These are phyloP conservation scores for Neurospora sublineolata DNA, from an alignment of 495 filamentous ascomycete species.

Conservation along the genomic window DNA sequence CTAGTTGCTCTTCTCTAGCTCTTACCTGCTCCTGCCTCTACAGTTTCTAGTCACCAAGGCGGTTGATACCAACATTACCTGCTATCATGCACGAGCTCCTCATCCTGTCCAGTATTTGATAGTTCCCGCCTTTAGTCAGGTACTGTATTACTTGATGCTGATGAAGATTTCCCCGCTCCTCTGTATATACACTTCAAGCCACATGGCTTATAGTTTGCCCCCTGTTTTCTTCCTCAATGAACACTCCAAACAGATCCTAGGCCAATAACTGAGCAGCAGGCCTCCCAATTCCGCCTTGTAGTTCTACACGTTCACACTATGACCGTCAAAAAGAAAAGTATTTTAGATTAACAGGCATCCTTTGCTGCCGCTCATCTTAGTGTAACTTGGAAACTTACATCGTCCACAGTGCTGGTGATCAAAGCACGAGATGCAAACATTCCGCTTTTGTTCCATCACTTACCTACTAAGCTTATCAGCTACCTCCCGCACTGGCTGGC, in stretches of 20 bases:
- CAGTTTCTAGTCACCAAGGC: neutral
- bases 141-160: neutral
- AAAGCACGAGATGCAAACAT: neutral
- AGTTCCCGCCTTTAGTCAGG: neutral
- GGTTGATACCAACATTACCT: neutral
- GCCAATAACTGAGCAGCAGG: neutral
- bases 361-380: neutral
- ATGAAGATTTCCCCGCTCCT: neutral
- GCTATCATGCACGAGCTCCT: neutral
- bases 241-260: neutral
- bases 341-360: neutral
- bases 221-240: neutral
- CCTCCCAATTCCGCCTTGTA: neutral
- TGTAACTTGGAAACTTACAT: neutral
- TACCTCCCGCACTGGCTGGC: neutral
- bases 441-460: neutral
- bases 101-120: neutral
- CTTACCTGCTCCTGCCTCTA: neutral
- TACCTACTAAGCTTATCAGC: neutral
- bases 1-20: neutral
- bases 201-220: neutral
- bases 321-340: neutral
- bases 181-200: neutral
- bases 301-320: neutral
- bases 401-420: neutral